phyloP scores from a whole-genome alignment of 176 grass and related monocot genomes.

The Musa acuminata region DNA sequence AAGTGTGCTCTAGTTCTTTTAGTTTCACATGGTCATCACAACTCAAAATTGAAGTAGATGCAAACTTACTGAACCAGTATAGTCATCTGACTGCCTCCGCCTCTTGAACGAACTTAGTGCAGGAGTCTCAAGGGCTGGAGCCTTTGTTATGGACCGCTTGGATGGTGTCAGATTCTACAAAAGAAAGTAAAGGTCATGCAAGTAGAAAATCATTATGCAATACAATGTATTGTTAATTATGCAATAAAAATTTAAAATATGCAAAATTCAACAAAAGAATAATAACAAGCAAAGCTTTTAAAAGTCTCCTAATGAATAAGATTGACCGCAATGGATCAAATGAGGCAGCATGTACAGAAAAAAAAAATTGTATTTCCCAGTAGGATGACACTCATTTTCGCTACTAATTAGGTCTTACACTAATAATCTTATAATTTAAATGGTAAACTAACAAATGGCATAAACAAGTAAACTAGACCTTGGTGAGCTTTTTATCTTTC shows the following conservation, averaged over 20 bases:
- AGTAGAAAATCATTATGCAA: neutral
- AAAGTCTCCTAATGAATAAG: too few relatives aligned
- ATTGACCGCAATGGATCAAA: too few relatives aligned
- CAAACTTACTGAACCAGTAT: slow-evolving; percentile 39
- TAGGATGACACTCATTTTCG: neutral
- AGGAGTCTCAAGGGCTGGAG: slow-evolving; percentile 50
- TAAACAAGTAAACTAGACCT: slow-evolving; percentile 35
- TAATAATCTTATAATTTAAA: neutral
- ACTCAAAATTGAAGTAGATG: too few relatives aligned
- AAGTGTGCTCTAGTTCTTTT: too few relatives aligned
- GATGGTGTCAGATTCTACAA: slow-evolving; percentile 71
- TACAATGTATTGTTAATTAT: neutral
- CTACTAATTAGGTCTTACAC: neutral
- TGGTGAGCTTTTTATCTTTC: slow-evolving; percentile 82
- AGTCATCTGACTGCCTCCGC: slow-evolving; percentile 65
- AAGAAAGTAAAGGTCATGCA: neutral
- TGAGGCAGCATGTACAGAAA: too few relatives aligned
- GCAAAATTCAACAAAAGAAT: too few relatives aligned
- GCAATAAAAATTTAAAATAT: neutral
- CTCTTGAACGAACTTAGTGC: slow-evolving; percentile 35
- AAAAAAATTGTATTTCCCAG: too few relatives aligned
- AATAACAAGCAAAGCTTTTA: too few relatives aligned
- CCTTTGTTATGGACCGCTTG: slow-evolving; percentile 40
- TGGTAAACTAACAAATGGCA: neutral
- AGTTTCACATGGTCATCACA: too few relatives aligned